Evolutionary conservation across 2,329 filamentous ascomycete genomes (phyloP), one percentile per base, ranked within the genome.

Genomic region (Talaromyces funiculosus): DNA sequence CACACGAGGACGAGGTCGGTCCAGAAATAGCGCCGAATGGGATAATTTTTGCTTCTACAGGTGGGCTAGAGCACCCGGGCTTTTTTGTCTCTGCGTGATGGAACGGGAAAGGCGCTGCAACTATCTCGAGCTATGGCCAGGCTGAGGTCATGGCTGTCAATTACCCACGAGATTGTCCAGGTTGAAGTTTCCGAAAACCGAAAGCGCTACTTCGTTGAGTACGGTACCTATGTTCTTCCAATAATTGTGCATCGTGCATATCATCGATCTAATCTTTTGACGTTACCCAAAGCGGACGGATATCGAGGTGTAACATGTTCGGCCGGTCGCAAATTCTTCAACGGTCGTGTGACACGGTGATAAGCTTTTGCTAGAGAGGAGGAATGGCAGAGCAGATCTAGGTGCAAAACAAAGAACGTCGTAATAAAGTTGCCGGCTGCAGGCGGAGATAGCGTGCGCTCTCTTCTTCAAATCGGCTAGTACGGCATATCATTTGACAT

Each of bases 361-460:
- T 24, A 33, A 18, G n/a, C 47, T 20, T 29, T 51, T 22, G 24
- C 53, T 40, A 18, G 22, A 45, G 4, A 33, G 31, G 53, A 20
- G n/a, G 24, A 20, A 18, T 12, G 2, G 26, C 40, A 14, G 16
- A 54, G 14, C n/a, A 42, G 33, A n/a, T 14, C 38, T n/a, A 1
- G 16, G 9, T n/a, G n/a, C n/a, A n/a, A n/a, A 55, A 42, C 35
- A 42, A 55, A 29, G 53, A 35, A 45, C 38, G 54, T 57, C 29
- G 40, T 16, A 40, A 45, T 57, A 57, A 35, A 35, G 29, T 57
- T 57, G 40, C 37, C 35, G 53, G 29, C 47, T 51, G 47, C 45
- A 51, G n/a, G 26, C 26, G 45, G 45, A 33, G n/a, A 51, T 20
- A 20, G 9, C 31, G 33, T 49, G 2, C 26, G 20, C 12, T 43